These are phyloP conservation scores for Tricholoma terreum DNA, from an alignment of 768 basidiomycete species.

Conservation along the genomic window DNA sequence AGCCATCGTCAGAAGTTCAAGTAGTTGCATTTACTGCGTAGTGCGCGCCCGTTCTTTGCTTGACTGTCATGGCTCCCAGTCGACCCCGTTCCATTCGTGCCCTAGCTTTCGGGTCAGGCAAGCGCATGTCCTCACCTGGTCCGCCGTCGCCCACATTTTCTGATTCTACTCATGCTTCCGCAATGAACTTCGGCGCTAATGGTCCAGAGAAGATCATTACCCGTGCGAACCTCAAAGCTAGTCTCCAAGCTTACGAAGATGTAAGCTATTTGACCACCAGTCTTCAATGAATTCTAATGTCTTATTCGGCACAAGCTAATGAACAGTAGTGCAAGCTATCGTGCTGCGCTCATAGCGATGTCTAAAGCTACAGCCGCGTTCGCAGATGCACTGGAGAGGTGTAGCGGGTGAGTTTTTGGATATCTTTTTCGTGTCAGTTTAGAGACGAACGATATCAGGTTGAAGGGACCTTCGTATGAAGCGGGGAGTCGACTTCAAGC, in stretches of 20 bases:
- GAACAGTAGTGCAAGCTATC: conserved; percentile 73
- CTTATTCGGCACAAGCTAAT: conserved; percentile 45
- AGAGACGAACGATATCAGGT: conserved; percentile 31
- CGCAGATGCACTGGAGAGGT: conserved; percentile 82
- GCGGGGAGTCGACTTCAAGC: conserved; percentile 81
- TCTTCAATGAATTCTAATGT: conserved; percentile 2
- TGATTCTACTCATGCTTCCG: conserved; percentile 74
- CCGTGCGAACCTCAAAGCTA: conserved; percentile 70
- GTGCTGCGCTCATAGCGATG: conserved; percentile 75
- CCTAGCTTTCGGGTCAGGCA: conserved; percentile 45
- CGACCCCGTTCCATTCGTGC: conserved; percentile 57
- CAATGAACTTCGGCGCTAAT: conserved; percentile 69
- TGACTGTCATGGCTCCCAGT: conserved; percentile 43
- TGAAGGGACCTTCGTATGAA: conserved; percentile 80
- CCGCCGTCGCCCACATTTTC: conserved; percentile 86
- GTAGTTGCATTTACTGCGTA: conserved; percentile 5
- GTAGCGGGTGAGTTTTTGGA: conserved; percentile 60
- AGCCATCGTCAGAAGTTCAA: not conserved
- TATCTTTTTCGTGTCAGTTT: not conserved
- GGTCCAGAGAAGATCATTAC: conserved; percentile 84
- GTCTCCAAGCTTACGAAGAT: conserved; percentile 77
- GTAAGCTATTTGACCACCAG: conserved; percentile 39
- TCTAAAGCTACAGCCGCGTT: conserved; percentile 81
- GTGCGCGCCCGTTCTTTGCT: conserved; percentile 11
- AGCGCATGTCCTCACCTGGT: conserved; percentile 44